These are phyloP conservation scores for Dictyostelium intermedium DNA, from an alignment of 78 protist genomes.

Conservation along the genomic window DNA sequence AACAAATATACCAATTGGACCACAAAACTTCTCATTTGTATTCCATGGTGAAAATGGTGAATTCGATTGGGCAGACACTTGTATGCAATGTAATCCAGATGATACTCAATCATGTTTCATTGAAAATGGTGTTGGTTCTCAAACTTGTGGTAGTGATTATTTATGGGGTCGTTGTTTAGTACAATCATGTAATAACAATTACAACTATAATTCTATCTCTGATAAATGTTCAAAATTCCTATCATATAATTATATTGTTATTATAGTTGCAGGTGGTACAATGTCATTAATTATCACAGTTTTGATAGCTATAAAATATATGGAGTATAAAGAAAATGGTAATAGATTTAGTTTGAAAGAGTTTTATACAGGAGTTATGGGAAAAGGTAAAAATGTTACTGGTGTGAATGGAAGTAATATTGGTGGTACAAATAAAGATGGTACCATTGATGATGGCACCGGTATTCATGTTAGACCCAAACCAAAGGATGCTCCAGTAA, in stretches of 20 bases:
- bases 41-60: conserved; percentile 42
- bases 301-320: background rate
- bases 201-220: conserved; percentile 46
- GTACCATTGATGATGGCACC: background rate
- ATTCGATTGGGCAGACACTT: conserved; percentile 21
- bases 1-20: conserved; percentile 11
- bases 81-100: conserved; percentile 48
- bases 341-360: background rate
- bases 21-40: conserved; percentile 63
- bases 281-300: background rate
- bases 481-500: conserved; percentile 15
- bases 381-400: background rate
- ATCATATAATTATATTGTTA: conserved; percentile 59
- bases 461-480: conserved; percentile 18
- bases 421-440: background rate
- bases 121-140: conserved; percentile 42
- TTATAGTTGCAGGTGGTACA: conserved; percentile 74
- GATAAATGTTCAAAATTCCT: conserved; percentile 27
- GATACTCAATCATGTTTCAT: conserved; percentile 16
- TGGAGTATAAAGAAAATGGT: conserved; percentile 17
- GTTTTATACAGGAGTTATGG: background rate
- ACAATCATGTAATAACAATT: conserved; percentile 29
- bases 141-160: background rate
- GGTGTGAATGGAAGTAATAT: background rate
- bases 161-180: conserved; percentile 37